phyloP scores from a whole-genome alignment of 2,329 filamentous ascomycete genomes.

The Dryadomyces quercus-mongolicae region DNA sequence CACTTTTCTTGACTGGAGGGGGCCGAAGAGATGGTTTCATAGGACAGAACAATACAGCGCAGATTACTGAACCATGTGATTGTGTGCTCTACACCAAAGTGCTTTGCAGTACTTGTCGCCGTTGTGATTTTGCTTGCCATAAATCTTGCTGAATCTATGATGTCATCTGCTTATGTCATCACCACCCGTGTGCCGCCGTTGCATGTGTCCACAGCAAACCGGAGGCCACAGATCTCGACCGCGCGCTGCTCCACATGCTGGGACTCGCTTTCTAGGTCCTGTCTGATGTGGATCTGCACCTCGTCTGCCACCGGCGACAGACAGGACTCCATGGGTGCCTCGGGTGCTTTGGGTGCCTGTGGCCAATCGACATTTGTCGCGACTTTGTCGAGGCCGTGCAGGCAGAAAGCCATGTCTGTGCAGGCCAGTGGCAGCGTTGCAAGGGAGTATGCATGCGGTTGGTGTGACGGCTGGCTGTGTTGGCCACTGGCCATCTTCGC shows the following conservation, averaged over 20 bases:
- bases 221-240: constrained; percentile 1
- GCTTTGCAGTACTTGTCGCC: too few relatives aligned
- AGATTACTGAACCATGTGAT: too few relatives aligned
- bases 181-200: neutral
- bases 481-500: neutral
- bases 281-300: neutral
- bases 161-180: neutral
- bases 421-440: neutral
- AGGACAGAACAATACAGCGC: too few relatives aligned
- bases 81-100: too few relatives aligned
- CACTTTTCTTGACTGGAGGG: too few relatives aligned
- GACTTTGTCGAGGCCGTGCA: constrained; percentile 1
- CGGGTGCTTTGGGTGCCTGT: neutral
- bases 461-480: neutral
- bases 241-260: neutral
- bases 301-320: neutral
- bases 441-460: neutral
- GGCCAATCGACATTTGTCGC: too few relatives aligned
- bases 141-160: too few relatives aligned
- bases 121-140: too few relatives aligned
- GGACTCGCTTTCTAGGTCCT: neutral
- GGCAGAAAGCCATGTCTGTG: constrained; percentile 1
- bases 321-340: neutral
- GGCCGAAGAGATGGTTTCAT: too few relatives aligned
- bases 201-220: constrained; percentile 5